Base-by-base conservation (phyloP, 805 yeast species). In the Yarrowia sp. region DNA sequence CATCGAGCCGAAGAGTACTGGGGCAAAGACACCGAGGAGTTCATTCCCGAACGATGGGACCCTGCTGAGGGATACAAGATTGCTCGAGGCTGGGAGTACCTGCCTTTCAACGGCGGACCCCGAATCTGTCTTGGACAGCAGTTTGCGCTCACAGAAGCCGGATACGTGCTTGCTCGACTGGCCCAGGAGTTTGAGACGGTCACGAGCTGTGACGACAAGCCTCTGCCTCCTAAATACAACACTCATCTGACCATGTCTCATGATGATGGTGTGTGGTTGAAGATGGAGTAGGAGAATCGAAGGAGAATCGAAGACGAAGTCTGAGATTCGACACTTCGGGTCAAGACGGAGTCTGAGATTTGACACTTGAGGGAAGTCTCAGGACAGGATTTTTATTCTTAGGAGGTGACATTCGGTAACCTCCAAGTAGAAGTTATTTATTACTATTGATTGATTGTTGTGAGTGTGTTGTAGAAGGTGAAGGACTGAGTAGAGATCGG, bases 101-200 rank as follows among this genome's bases (percentile, higher is more conserved):
- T 83, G 40, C 86, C 86, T 19, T 84, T 84, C 76, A 83, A 83
- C 71, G 87, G 87, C 49, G 87, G 87, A 11, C 86, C 87, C 16
- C 75, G 87, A 70, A 83, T 84, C 68, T 84, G 87, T 73, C 76
- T 84, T 66, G 87, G 87, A 45, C 86, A 84, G 77, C 86, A 84
- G 74, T 83, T 83, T 75, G 87, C 87, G 2, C 79, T 84, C 19
- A 83, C 86, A 15, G 86, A 84, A 74, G 83, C 85, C 8, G 78
- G 83, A 12, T 84, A 82, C 73, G 77, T 80, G 14, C 71, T 82
- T 52, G 80, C 77, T 14, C 75, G 85, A 70, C 72, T 83, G 65
- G 70, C 76, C 48, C 82, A 79, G 40, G 40, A 63, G 56, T 63
- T 63, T 41, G 42, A 52, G 32, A 63, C 56, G 3, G 35, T 63